Conservation (phyloP, 1,284 basidiomycete species). For the Melampsora larici-populina region DNA sequence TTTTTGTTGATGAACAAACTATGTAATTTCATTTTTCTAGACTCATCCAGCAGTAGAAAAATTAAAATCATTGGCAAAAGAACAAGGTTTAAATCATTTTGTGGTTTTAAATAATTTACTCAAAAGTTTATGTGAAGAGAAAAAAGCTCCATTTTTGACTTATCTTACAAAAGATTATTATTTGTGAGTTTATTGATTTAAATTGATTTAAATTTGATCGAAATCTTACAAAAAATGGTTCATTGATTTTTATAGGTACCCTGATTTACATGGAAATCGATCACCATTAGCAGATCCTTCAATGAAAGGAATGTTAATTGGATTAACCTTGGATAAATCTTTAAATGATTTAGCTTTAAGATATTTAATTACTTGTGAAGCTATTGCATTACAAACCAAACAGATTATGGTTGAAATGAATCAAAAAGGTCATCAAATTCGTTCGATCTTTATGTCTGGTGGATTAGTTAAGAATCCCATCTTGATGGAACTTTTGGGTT, state of each 20-base stretch:
- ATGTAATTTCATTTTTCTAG: conserved; percentile 48
- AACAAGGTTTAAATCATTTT: conserved; percentile 48
- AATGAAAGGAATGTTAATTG: conserved; percentile 87
- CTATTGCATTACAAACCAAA: conserved; percentile 89
- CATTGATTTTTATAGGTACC: too few relatives aligned
- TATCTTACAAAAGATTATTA: conserved; percentile 51
- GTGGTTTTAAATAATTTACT: conserved; percentile 49
- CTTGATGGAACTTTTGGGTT: conserved; percentile 46
- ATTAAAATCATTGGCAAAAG: conserved; percentile 47
- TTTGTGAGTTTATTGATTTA: conserved; percentile 51
- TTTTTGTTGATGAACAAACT: background rate
- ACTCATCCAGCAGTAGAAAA: conserved; percentile 51
- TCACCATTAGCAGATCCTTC: conserved; percentile 89
- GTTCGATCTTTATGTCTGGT: conserved; percentile 80
- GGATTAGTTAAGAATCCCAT: conserved; percentile 52
- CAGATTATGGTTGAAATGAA: conserved; percentile 95
- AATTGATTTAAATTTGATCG: too few relatives aligned
- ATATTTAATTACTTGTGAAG: conserved; percentile 87
- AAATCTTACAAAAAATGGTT: background rate
- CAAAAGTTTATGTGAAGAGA: conserved; percentile 45
- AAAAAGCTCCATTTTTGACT: conserved; percentile 45
- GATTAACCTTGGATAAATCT: conserved; percentile 74
- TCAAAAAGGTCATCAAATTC: conserved; percentile 74
- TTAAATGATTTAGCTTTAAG: conserved; percentile 80
- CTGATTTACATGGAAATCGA: conserved; percentile 69